Base-by-base conservation (phyloP, 2,329 filamentous ascomycete genomes). In the Pseudogymnoascus sp. region DNA sequence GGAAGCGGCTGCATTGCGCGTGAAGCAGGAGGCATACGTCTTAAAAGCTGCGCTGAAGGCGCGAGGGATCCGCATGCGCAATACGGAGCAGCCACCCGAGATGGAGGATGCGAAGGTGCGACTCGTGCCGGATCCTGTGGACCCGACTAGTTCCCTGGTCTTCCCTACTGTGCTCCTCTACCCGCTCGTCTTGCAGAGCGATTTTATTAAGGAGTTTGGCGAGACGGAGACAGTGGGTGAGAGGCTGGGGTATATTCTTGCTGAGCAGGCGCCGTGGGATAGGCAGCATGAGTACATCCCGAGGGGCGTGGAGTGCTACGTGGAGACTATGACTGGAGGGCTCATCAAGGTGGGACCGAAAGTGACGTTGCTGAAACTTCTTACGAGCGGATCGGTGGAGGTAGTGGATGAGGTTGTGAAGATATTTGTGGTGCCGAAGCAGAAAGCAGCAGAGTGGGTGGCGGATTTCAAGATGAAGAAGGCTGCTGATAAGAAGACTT, bases 291-390 rank as follows among this genome's bases (percentile, higher is more conserved):
- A 85, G 70, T 97, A 96, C 75, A 82, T 78, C 0, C 69, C 80
- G 1, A 79, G 79, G 0, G 79, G 76, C 0, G 90, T 96, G 4
- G 92, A 96, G 69, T 94, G 91, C 71, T 97, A 91, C 75, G 88
- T 96, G 79, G 92, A 97, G 78, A 97, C 92, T 0, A 76, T 77
- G 3, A 78, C 80, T 0, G 92, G 92, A 0, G 92, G 92, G 0
- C 75, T 99, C 70, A 84, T 96, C 70, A 97, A 96, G 78, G 87
- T 92, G 21, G 93, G 94, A 59, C 92, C 90, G 82, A 94, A 93
- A 72, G 81, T 94, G 67, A 79, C 84, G 18, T 74, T 97, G 68
- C 75, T 91, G 60, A 90, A 91, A 77, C 83, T 93, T 31, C 75
- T 97, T 66, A 80, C 80, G 7, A 84, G 84, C 7, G 91, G 90